Evolutionary conservation across 2,329 filamentous ascomycete genomes (phyloP), one percentile per base, ranked within the genome.

Genomic region (Aspergillus persii): DNA sequence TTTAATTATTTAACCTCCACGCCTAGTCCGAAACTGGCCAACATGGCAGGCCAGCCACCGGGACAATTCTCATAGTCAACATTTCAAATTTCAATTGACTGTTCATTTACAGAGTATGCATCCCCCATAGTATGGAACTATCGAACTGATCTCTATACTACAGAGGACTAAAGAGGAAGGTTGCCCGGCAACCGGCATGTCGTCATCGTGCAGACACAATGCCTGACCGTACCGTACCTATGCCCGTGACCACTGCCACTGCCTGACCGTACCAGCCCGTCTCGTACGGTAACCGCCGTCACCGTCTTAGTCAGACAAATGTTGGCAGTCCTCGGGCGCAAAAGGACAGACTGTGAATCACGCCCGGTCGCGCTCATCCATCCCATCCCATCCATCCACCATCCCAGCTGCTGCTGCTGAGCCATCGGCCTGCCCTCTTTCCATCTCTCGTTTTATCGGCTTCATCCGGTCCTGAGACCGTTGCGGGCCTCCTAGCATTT

Each of bases 351-450:
- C 44, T 47, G 44, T 23, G 44, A 47, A 47, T 23, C 26, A 26
- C 27, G 44, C 26, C 44, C 15, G 44, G 48, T 55, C 47, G 53
- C 30, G 53, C 44, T 36, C 41, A 27, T 49, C 53, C 18, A 8
- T 29, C 15, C 15, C 46, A 33, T 30, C 44, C 18, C 52, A 46
- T 41, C 36, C 33, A 31, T 31, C 44, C 53, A 27, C 36, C 33
- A 31, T 47, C 47, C 23, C 30, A 52, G 23, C n/a, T 27, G 15
- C 29, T 47, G n/a, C 30, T 44, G 29, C 50, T 44, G 54, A 46
- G 27, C 50, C 54, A 55, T 39, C 50, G 9, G 44, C 31, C 50
- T 53, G 55, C 41, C 31, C 26, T 56, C 30, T 53, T 41, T 18
- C 39, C 52, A 31, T 31, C 27, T 26, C 46, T 48, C 23, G 15